Evolutionary conservation across 352 stramenopile species (phyloP), one percentile per base, ranked within the genome.

Genomic region (Phytophthora parvispora): DNA sequence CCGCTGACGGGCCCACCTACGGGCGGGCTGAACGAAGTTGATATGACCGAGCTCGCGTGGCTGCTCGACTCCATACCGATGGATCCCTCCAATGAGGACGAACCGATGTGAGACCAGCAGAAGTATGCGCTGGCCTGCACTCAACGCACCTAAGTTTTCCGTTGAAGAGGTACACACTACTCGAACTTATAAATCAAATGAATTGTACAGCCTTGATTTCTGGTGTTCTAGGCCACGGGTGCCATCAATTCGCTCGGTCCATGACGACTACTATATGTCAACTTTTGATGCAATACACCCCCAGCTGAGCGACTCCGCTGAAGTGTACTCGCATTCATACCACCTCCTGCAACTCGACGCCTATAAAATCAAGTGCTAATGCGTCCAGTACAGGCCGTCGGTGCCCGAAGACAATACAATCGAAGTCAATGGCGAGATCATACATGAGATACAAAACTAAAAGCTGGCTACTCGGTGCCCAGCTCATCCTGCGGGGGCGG

Each of bases 1-100:
- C 53, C 54, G 3, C 22, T 74, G 42, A 72, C 65, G 4, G 65
- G 43, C 4, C 36, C 55, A 12, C n/a, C 58, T 27, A 32, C 57
- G 13, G 63, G 42, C 2, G 50, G 50, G 1, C 40, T 74, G 10
- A 71, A 64, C 18, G 65, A 74, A 25, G 70, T 65, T 32, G 66
- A 78, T 57, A 75, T 74, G 64, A 72, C 60, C 7, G 69, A 78
- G 43, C 58, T 80, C 15, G 65, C 67, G 18, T 78, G 69, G 73
- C 15, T 80, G 38, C 59, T 80, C 8, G 69, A 78, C 51, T 76
- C 57, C 36, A 65, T 76, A 58, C 69, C 69, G 51, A 69, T 69
- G 36, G 63, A 76, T 43, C 43, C 49, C 24, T 53, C 18, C 64
- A 60, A 60, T 16, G 59, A 69, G 24, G 60, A 73, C 29, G 20